These are phyloP conservation scores for Kwoniella newhampshirensis DNA, from an alignment of 768 basidiomycete genomes.

Conservation along the genomic window DNA sequence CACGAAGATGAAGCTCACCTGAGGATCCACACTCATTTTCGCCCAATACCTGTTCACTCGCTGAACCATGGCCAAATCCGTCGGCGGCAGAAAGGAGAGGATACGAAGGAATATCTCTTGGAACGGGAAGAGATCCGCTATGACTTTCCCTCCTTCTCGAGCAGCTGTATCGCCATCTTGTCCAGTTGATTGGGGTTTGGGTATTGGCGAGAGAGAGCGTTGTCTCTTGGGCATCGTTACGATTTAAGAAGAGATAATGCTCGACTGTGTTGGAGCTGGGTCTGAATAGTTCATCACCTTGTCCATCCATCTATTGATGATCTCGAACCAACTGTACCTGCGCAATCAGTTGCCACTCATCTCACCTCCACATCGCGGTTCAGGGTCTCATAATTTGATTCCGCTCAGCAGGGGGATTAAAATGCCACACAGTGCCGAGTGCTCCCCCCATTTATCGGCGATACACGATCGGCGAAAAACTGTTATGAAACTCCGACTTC, in stretches of 20 bases:
- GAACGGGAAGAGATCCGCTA: conserved; percentile 37
- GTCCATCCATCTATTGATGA: too few species aligned
- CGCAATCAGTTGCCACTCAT: not conserved
- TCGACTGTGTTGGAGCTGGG: not conserved
- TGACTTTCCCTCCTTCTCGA: not conserved
- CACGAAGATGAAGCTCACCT: conserved; percentile 33
- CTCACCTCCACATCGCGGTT: not conserved
- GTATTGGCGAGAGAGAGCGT: conserved; percentile 7
- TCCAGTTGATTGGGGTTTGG: too few species aligned
- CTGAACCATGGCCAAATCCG: conserved; percentile 43
- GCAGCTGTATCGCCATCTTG: not conserved
- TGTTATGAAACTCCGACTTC: too few species aligned
- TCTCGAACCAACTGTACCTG: not conserved
- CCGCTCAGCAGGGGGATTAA: too few species aligned
- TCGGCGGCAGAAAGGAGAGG: conserved; percentile 40
- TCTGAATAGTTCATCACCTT: too few species aligned
- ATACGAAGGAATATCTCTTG: conserved; percentile 52
- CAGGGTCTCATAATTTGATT: not conserved
- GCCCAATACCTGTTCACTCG: conserved; percentile 46
- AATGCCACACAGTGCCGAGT: not conserved
- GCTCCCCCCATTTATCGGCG: not conserved
- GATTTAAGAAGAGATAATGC: not conserved
- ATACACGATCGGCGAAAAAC: too few species aligned
- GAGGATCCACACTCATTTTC: conserved; percentile 48
- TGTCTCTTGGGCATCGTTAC: conserved; percentile 15